Percentiles rank a stretch among this genome's conserved stretches.
These are phyloP conservation scores for Mycena leptocephala DNA, from an alignment of 768 basidiomycete genomes.

Conservation along the genomic window DNA sequence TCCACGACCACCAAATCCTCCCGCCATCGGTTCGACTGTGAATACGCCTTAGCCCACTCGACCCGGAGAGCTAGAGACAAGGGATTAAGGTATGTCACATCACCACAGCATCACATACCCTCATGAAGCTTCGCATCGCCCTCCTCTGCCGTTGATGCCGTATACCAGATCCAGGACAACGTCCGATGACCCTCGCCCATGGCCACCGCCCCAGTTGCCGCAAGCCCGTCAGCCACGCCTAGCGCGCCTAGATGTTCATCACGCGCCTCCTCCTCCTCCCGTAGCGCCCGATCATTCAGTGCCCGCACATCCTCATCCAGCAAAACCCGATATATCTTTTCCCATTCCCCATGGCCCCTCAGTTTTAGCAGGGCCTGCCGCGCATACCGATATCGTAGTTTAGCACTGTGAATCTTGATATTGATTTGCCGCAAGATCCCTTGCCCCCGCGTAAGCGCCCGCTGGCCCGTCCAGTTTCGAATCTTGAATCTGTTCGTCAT, in stretches of 20 bases:
- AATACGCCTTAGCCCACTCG: slow-evolving; percentile 11
- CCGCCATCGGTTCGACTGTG: neutral
- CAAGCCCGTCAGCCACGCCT: neutral
- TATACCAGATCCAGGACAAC: too few relatives aligned
- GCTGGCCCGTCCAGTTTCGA: neutral
- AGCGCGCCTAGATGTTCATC: neutral
- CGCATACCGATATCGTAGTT: neutral
- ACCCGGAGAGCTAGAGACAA: neutral
- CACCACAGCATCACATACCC: too few relatives aligned
- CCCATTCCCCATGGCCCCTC: neutral
- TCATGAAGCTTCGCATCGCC: too few relatives aligned
- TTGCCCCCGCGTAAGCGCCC: neutral
- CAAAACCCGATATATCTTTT: neutral
- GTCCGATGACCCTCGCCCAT: neutral
- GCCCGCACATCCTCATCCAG: neutral
- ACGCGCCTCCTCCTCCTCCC: neutral
- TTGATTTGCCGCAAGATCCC: neutral
- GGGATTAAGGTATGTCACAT: too few relatives aligned
- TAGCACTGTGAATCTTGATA: neutral
- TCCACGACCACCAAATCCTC: neutral
- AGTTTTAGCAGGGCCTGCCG: neutral
- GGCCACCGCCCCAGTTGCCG: neutral
- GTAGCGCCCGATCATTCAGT: neutral
- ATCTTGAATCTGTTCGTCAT: neutral
- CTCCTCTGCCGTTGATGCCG: too few relatives aligned